Percentiles rank a stretch among this genome's conserved stretches.
phyloP scores from a whole-genome alignment of 495 filamentous ascomycete species.

The Xylaria longipes region DNA sequence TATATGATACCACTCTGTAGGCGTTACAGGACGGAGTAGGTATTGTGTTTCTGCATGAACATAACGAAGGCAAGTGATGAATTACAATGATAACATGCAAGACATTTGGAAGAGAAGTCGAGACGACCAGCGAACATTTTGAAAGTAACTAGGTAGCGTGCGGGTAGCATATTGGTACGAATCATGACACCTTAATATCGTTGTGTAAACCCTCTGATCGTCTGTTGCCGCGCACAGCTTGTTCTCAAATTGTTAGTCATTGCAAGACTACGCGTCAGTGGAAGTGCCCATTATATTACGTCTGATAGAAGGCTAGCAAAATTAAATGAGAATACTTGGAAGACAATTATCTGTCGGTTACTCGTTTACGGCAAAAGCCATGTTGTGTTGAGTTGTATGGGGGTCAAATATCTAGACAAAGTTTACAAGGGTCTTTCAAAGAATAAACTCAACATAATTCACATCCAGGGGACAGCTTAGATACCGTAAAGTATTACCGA shows the following conservation, averaged over 20 bases:
- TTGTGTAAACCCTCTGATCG: not conserved
- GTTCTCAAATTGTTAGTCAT: not conserved
- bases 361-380: not conserved
- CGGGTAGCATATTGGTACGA: not conserved
- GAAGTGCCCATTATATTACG: not conserved
- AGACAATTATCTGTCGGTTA: not conserved
- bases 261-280: not conserved
- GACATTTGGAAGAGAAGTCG: not conserved
- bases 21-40: slow-evolving; percentile 4
- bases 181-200: not conserved
- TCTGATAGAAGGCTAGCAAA: not conserved
- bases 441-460: not conserved
- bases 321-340: not conserved
- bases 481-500: slow-evolving; percentile 9
- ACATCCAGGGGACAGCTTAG: not conserved
- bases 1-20: not conserved
- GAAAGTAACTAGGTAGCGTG: not conserved
- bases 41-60: not conserved
- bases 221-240: not conserved
- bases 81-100: not conserved
- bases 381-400: not conserved
- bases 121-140: not conserved
- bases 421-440: not conserved
- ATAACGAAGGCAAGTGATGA: slow-evolving; percentile 10
- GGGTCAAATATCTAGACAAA: not conserved